Evolutionary conservation across 1,284 basidiomycete genomes (phyloP), one percentile per base, ranked within the genome.

Genomic region (Trichosporon coremiiforme): DNA sequence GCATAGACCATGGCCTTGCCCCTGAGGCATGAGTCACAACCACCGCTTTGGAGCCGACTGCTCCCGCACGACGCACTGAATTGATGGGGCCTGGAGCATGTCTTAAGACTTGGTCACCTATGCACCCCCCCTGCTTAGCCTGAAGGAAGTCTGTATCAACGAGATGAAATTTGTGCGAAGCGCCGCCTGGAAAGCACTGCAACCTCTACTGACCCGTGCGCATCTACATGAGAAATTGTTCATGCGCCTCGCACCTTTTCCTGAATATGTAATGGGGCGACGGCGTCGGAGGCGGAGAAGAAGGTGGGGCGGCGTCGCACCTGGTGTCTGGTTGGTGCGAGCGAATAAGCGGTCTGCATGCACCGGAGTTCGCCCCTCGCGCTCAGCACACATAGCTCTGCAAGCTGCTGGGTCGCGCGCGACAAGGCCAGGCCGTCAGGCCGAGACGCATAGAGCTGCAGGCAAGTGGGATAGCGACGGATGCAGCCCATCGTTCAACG

Each of bases 81-180:
- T 35, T 13, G 57, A 33, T 33, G 57, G 57, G 41, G 22, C 31
- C 15, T 33, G 57, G 31, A 62, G 8, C 22, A 13, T 62, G 57
- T 62, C 57, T 62, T 57, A 35, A 62, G 57, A 62, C 57, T 35
- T 4, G 57, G 57, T 33, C 57, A n/a, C 29, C 57, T 62, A 62
- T 62, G 57, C 53, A 45, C 57, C 57, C 57, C 33, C 55, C 57
- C 31, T 62, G 57, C 57, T 62, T 31, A 62, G 57, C 57, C 29
- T 62, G 57, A 62, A 62, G 57, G 57, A 62, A 62, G 57, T 62
- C 57, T 62, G 57, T 62, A 33, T 9, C 25, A 35, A 33, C 2
- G 15, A 62, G 57, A 62, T 62, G 57, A 62, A 62, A 62, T 62
- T 62, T 62, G 57, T 62, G 57, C 57, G 57, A 62, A n/a, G 57